Evolutionary conservation across 2,329 filamentous ascomycete genomes (phyloP), one percentile per base, ranked within the genome.

Genomic region (Penicillium fuscoglaucum): DNA sequence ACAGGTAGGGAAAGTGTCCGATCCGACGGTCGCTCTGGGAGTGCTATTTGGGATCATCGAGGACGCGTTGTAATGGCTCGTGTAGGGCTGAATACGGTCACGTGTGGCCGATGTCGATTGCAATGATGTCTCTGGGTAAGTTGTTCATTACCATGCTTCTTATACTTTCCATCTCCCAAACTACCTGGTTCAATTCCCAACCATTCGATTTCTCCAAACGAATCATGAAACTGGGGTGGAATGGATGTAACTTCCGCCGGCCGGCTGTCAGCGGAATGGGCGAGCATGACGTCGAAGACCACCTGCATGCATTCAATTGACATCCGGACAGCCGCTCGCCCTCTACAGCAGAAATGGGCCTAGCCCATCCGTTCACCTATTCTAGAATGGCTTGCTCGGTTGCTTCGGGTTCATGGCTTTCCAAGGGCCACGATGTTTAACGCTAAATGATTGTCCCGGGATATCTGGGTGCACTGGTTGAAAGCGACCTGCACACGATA

Each of bases 231-330:
- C 5, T 12, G 21, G 28, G 12, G 7, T 37, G 35, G 29, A 43
- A 53, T 28, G 55, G 50, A 58, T 54, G 13, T 43, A 8, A 31
- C 35, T 21, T 46, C 39, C 52, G 41, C 31, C 37, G 17, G 12
- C 52, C 57, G 57, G 57, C 37, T 59, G 26, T 46, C 40, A 33
- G 46, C 57, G 57, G 57, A 59, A 56, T 31, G n/a, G 50, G 2
- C 19, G 28, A 12, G 15, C 17, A 56, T 59, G 52, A 59, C 57
- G 52, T 59, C 40, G 26, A 51, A 4, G 24, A 40, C 10, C 35
- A 19, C 35, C 26, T 35, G 4, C 29, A 24, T 26, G 8, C 39
- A 12, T 33, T 33, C 35, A 6, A 28, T 45, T n/a, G 15, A 45
- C 24, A 55, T 58, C 46, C 56, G 45, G 52, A 13, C 15, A 53